Evolutionary conservation across 2,329 filamentous ascomycete species (phyloP).

Genomic region (Colletotrichum limetticola): DNA sequence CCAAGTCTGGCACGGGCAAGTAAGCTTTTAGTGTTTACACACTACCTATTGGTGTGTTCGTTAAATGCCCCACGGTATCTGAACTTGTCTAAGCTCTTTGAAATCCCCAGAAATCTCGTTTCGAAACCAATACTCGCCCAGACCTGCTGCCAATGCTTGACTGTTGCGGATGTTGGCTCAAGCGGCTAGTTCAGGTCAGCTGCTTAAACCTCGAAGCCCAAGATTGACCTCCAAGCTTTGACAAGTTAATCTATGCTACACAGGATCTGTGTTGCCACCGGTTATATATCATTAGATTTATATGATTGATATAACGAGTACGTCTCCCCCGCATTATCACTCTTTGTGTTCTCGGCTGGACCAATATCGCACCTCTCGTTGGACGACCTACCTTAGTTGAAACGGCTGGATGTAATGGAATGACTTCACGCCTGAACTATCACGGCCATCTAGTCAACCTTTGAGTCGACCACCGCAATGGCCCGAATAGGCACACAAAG

Average conservation of each 20-base stretch:
- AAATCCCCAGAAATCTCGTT: not conserved
- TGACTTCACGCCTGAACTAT: not conserved
- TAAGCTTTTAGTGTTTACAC: not conserved
- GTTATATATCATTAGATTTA: not conserved
- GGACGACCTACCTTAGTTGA: not conserved
- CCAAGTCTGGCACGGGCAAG: not conserved
- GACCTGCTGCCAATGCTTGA: not conserved
- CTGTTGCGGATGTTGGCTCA: not conserved
- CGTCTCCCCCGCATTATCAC: not conserved
- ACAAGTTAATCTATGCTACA: not conserved
- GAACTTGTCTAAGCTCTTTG: not conserved
- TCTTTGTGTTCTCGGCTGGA: not conserved
- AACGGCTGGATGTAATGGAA: not conserved
- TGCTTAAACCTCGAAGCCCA: not conserved
- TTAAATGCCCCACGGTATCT: not conserved
- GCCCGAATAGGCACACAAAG: constrained; percentile 12
- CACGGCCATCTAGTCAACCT: not conserved
- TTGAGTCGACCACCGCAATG: not conserved
- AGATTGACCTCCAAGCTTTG: not conserved
- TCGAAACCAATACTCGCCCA: not conserved
- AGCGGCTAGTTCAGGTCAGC: not conserved
- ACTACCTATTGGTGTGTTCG: not conserved
- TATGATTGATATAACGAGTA: not conserved
- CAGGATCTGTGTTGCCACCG: not conserved
- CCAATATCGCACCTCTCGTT: not conserved